Evolutionary conservation across 78 protist species (phyloP).

Genomic region (Abeoforma whisleri): DNA sequence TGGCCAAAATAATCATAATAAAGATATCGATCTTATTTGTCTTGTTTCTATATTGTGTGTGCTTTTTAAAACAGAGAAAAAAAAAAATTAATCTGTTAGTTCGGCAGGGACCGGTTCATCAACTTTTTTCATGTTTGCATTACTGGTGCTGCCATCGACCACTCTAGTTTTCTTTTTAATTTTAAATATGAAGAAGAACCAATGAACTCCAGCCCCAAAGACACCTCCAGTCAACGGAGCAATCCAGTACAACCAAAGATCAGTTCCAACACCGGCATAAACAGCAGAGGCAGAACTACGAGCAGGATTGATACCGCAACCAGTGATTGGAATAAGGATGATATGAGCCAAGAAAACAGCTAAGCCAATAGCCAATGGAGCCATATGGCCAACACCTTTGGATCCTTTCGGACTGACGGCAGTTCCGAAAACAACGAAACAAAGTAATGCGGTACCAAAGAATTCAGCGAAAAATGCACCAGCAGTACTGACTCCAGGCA

Average conservation of each 20-base stretch:
- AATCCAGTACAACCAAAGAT: not conserved
- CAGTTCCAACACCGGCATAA: not conserved
- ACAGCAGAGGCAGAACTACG: slow-evolving; percentile 32
- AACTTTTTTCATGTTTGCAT: too few relatives aligned
- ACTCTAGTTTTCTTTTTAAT: too few relatives aligned
- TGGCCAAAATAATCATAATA: too few relatives aligned
- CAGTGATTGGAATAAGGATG: slow-evolving; percentile 15
- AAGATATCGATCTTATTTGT: too few relatives aligned
- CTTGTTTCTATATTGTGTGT: too few relatives aligned
- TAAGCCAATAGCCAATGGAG: slow-evolving; percentile 41
- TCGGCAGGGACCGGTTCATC: too few relatives aligned
- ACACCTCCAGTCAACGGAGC: slow-evolving; percentile 7
- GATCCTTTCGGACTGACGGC: slow-evolving; percentile 3
- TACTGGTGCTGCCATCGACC: too few relatives aligned
- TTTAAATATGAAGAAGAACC: too few relatives aligned
- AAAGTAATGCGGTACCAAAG: slow-evolving; percentile 16
- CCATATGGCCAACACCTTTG: not conserved
- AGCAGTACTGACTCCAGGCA: not conserved
- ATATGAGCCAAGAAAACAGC: slow-evolving; percentile 30
- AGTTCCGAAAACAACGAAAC: not conserved
- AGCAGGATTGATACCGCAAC: slow-evolving; percentile 42
- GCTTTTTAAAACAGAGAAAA: too few relatives aligned
- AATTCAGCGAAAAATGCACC: not conserved
- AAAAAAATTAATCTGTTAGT: too few relatives aligned
- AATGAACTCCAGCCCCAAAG: not conserved